Base-by-base conservation (phyloP, 371 early-diverging fungal genomes). In the Mucor plumbeus region DNA sequence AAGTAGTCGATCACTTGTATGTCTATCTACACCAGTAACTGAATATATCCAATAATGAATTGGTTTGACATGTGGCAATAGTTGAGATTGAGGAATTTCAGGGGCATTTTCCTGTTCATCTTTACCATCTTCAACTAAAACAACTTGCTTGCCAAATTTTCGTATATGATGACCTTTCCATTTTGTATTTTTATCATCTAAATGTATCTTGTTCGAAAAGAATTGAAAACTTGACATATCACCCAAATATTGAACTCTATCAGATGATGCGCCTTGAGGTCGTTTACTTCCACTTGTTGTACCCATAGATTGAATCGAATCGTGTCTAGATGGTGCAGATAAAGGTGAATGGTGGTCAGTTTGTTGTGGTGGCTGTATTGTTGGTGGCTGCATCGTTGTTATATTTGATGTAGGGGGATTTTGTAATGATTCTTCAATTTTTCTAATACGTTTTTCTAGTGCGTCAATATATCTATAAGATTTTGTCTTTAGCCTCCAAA, bases 161-260 rank as follows among this genome's bases (percentile, higher is more conserved):
- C 78, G 70, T 6, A 83, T 75, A 35, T 64, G 76, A 34, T 78
- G 77, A 0, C 79, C 81, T 40, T 73, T 75, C 68, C 74, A 74
- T 64, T 67, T 62, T 26, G 61, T 68, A 43, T 74, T 48, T 14
- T 63, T 62, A 6, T 70, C 70, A 40, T 79, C 75, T 11, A 83
- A 47, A 7, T 65, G 71, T 5, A 83, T 71, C 59, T 80, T 80
- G 36, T 79, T 75, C 13, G 79, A 79, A 17, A 83, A 77, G 53
- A 83, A 71, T 26, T 80, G 78, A 40, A 80, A 71, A 34, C 72
- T 77, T 0, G 80, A 80, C 39, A 80, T 61, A 26, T 83, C 83
- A 3, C 83, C 83, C 13, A 83, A 47, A 53, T 78, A 83, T 31
- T 74, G 74, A 1, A 83, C 76, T 58, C 69, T 60, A 57, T 83